phyloP scores from a whole-genome alignment of 176 grass and related monocot species.

The Oryza meyeriana region DNA sequence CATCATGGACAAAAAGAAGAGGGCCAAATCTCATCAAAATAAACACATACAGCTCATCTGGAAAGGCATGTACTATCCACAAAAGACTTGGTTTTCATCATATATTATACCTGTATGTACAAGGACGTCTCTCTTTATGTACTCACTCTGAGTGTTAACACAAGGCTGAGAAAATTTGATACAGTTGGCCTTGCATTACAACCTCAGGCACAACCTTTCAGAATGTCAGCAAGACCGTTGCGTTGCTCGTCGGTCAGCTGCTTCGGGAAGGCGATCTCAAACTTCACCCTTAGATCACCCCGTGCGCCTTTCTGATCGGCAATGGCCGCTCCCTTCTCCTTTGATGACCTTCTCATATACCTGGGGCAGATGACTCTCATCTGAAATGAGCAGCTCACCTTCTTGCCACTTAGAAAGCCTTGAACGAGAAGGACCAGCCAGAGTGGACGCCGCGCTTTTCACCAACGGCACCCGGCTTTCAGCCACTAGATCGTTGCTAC shows the following conservation, averaged over 20 bases:
- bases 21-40: conserved; percentile 27
- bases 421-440: conserved; percentile 84
- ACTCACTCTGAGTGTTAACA: conserved; percentile 52
- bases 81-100: conserved; percentile 35
- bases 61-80: conserved; percentile 25
- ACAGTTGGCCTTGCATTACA: conserved; percentile 17
- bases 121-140: conserved; percentile 47
- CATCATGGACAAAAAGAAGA: conserved; percentile 8
- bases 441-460: conserved; percentile 77
- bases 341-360: conserved; percentile 63
- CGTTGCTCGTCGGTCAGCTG: conserved; percentile 59
- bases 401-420: conserved; percentile 56
- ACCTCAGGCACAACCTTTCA: conserved; percentile 43
- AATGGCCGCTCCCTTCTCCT: conserved; percentile 84
- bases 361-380: conserved; percentile 73
- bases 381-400: conserved; percentile 74
- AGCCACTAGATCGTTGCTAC: conserved; percentile 71
- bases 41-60: conserved; percentile 39
- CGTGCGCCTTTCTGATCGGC: conserved; percentile 43
- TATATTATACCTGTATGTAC: conserved; percentile 68
- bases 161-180: conserved; percentile 46
- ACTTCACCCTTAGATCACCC: conserved; percentile 71
- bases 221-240: conserved; percentile 48
- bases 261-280: conserved; percentile 71
- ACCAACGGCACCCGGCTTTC: conserved; percentile 80